Evolutionary conservation across 2,329 filamentous ascomycete species (phyloP), one percentile per base, ranked within the genome.

Genomic region (Talaromyces sp.): DNA sequence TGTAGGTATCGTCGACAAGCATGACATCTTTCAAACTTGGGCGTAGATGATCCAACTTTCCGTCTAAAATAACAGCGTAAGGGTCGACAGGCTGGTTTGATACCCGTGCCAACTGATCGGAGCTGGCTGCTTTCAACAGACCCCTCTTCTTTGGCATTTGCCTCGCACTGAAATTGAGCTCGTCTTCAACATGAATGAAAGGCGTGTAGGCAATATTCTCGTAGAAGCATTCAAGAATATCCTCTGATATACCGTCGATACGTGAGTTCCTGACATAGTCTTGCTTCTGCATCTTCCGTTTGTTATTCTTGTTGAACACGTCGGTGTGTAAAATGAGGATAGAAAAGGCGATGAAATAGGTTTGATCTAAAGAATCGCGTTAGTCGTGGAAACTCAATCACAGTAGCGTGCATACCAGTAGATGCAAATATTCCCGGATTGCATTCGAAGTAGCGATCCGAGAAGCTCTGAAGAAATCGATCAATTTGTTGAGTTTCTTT

Each of bases 271-370:
- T 97, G 67, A 97, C 83, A 75, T 99, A 99, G 70, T 97, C 94
- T 0, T 84, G 79, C 71, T 96, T 95, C 70, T 96, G 92, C 94
- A 99, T 99, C 76, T 99, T 99, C 74, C 94, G 85, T 78, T 97
- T 97, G 79, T 97, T 97, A 79, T 97, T 99, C 77, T 96, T 96
- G 81, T 99, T 99, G 85, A 97, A 97, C n/a, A 96, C 91, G 71
- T 99, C 94, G 0, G 94, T 97, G 69, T 99, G 94, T 35, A 99
- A 81, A 66, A 99, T 97, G 62, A 99, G 84, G 60, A 99, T 86
- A 1, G 93, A 97, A 72, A 99, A 99, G 17, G 93, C 92, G 65
- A 97, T 93, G 69, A 97, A 96, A 73, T 97, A 97, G n/a, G 94
- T 92, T 76, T 97, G 91, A 69, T 97, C 94, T 67, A 65, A 26